Conservation (phyloP, 345 rosid genomes). For the Melastoma malabathricum region DNA sequence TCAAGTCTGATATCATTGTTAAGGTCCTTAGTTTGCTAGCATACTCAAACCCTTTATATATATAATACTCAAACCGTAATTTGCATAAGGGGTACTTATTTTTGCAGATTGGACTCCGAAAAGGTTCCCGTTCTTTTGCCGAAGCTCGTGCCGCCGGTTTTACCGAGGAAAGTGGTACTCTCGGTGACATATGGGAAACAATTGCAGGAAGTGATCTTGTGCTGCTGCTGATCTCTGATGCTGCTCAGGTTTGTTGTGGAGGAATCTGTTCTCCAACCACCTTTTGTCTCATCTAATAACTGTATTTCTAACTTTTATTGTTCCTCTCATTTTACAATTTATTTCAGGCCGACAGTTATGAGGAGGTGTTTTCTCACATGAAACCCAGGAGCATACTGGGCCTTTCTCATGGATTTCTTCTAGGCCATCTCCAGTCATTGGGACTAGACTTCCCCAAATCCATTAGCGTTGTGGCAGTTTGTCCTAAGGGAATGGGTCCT, state of each 20-base stretch:
- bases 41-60: no score
- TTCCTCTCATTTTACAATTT: constrained; percentile 1
- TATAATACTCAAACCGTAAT: no score
- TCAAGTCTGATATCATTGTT: constrained; percentile 60
- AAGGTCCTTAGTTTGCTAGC: constrained; percentile 32
- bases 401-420: constrained; percentile 85
- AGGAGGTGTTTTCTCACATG: constrained; percentile 71
- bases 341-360: constrained; percentile 71
- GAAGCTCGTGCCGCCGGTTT: constrained; percentile 91
- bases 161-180: constrained; percentile 70
- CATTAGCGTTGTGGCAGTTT: constrained; percentile 70
- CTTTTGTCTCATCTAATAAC: no score
- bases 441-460: constrained; percentile 76
- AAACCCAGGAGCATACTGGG: constrained; percentile 93
- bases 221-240: constrained; percentile 76
- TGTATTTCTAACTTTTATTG: no score
- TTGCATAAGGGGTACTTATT: neutral
- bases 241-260: constrained; percentile 58
- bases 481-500: constrained; percentile 89
- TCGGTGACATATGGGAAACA: constrained; percentile 89
- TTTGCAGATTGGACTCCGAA: constrained; percentile 70
- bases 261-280: neutral
- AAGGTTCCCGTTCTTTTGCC: constrained; percentile 70
- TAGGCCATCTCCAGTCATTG: constrained; percentile 66
- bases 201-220: constrained; percentile 83